Conservation (phyloP, 257 asterid genomes). For the Solanum chiquidenum region DNA sequence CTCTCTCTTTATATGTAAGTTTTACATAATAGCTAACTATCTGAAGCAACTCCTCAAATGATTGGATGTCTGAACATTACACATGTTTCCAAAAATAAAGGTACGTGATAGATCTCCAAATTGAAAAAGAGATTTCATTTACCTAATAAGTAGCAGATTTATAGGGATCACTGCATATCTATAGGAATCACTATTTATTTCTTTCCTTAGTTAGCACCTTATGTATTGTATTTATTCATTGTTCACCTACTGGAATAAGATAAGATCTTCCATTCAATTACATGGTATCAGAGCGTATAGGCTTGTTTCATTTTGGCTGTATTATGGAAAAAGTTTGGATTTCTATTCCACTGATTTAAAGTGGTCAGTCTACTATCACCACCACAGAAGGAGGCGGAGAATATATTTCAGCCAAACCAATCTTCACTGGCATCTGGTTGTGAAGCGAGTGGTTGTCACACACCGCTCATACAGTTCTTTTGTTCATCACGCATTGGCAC, state of each 20-base stretch:
- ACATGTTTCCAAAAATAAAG: background rate
- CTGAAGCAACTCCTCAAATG: background rate
- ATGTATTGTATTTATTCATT: too few species aligned
- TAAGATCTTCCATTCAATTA: background rate
- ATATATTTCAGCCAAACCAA: too few species aligned
- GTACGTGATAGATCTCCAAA: background rate
- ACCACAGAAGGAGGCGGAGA: background rate
- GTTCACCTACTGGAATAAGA: too few species aligned
- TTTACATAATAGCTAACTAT: background rate
- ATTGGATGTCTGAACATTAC: background rate
- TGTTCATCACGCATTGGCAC: too few species aligned
- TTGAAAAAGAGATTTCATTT: background rate
- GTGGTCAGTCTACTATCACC: background rate
- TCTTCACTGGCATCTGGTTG: too few species aligned
- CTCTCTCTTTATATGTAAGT: background rate
- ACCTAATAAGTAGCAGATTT: too few species aligned
- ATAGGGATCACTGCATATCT: too few species aligned
- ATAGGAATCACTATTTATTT: too few species aligned
- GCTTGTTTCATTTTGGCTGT: background rate
- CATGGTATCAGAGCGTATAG: background rate
- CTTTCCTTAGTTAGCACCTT: too few species aligned
- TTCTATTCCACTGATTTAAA: background rate
- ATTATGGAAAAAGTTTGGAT: background rate
- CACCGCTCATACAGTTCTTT: too few species aligned
- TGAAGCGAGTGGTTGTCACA: too few species aligned